Evolutionary conservation across 225 moss, liverwort and hornwort genomes (phyloP).

Genomic region (Pleurozium schreberi): DNA sequence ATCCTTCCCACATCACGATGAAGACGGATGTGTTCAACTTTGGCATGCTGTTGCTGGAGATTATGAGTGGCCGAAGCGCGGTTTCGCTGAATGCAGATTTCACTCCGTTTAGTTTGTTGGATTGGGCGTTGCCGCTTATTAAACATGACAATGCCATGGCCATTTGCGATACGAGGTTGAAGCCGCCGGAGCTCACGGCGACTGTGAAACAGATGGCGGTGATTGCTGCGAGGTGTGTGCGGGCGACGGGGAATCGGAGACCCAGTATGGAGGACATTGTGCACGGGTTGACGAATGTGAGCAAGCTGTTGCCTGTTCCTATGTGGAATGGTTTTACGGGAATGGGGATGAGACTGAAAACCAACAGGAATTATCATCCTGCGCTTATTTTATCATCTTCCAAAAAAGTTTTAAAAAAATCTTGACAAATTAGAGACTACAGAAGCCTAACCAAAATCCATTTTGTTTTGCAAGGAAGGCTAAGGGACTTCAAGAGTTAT

Average conservation of each 20-base stretch:
- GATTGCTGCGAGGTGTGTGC: constrained; percentile 55
- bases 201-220: constrained; percentile 51
- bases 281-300: constrained; percentile 40
- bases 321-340: constrained; percentile 11
- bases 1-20: constrained; percentile 44
- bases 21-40: constrained; percentile 85
- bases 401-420: no score
- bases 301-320: constrained; percentile 38
- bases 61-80: constrained; percentile 67
- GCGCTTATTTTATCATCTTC: no score
- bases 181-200: constrained; percentile 31
- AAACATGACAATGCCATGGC: constrained; percentile 46
- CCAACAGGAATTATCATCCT: neutral
- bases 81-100: constrained; percentile 48
- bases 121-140: constrained; percentile 85
- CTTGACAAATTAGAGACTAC: no score
- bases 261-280: constrained; percentile 78
- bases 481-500: no score
- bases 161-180: constrained; percentile 47
- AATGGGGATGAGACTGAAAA: neutral
- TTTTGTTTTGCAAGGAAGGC: no score
- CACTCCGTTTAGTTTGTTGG: constrained; percentile 55
- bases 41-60: constrained; percentile 72
- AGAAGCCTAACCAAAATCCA: no score
- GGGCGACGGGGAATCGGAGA: constrained; percentile 17